These are phyloP conservation scores for Theileria sp. DNA, from an alignment of 169 alveolate species.

Conservation along the genomic window DNA sequence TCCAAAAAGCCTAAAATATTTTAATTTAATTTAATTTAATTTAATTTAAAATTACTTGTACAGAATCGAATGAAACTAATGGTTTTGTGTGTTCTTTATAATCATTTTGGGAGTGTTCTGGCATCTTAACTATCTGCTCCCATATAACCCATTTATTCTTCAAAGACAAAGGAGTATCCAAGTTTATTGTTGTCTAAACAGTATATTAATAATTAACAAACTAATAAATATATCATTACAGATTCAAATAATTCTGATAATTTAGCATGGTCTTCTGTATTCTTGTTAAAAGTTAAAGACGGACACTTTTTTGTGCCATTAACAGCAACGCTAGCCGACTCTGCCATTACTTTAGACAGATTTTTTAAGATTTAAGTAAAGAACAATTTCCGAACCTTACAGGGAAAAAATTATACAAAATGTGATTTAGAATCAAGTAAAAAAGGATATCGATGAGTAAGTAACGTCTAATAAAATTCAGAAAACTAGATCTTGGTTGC, in stretches of 20 bases:
- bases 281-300: slow-evolving; percentile 53
- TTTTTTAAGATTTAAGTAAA: neutral
- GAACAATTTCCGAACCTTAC: neutral
- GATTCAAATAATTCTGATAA: slow-evolving; percentile 42
- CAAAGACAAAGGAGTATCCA: slow-evolving; percentile 57
- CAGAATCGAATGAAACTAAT: slow-evolving; percentile 80
- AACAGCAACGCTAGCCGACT: slow-evolving; percentile 10
- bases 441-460: neutral
- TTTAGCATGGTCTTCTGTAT: slow-evolving; percentile 36
- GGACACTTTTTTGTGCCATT: slow-evolving; percentile 26
- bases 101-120: slow-evolving; percentile 73
- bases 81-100: slow-evolving; percentile 82
- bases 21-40: neutral
- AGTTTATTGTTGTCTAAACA: slow-evolving; percentile 16
- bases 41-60: slow-evolving; percentile 46
- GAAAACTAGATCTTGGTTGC: neutral
- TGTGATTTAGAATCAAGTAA: neutral
- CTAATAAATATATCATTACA: slow-evolving; percentile 14
- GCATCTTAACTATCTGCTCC: slow-evolving; percentile 77
- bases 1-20: slow-evolving; percentile 69
- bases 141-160: slow-evolving; percentile 83
- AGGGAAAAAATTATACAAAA: neutral
- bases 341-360: slow-evolving; percentile 30
- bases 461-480: neutral
- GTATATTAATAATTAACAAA: neutral